Evolutionary conservation across 306 rosid genomes (phyloP), one percentile per base, ranked within the genome.

Genomic region (Malus sylvestris): DNA sequence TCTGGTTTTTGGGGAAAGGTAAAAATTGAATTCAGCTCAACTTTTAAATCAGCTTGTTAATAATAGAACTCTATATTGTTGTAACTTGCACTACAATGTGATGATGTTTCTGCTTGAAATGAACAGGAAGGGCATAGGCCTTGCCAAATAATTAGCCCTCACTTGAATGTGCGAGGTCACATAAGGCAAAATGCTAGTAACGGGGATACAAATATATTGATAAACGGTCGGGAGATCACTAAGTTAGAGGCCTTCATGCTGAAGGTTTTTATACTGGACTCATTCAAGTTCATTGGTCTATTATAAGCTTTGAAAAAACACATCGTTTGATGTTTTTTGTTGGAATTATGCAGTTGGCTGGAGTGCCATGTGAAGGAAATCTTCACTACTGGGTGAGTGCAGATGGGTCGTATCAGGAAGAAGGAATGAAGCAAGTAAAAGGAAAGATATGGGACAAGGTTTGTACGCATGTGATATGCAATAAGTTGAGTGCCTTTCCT

Each of bases 1-100:
- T 85, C 93, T 38, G 98, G 96, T 6, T 85, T 87, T 51, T 93
- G 98, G 98, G 98, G 98, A 76, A 89, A 85, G 98, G 98, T 93
- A 68, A 81, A 38, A 8, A 38, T 66, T 57, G 57, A 73, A 70
- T 68, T 80, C 78, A 67, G 62, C 44, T 49, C n/a, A 20, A 6
- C 22, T 44, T 13, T 27, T 23, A 61, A 29, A 53, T 73, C 16
- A 60, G 42, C 45, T 68, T 32, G 63, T 52, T 19, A 23, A 8
- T n/a, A 15, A 4, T 59, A 25, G 16, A 60, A 45, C 20, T 60
- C 14, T 73, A 19, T 60, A 20, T 44, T 73, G 44, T 61, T 27
- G 74, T 68, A 46, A 27, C 10, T 74, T 79, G 78, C 69, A 61
- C 27, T 74, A 29, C 33, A 46, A 60, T 67, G 76, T 15, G 40